These are phyloP conservation scores for Sarcodon sp. DNA, from an alignment of 768 basidiomycete species.

Conservation along the genomic window DNA sequence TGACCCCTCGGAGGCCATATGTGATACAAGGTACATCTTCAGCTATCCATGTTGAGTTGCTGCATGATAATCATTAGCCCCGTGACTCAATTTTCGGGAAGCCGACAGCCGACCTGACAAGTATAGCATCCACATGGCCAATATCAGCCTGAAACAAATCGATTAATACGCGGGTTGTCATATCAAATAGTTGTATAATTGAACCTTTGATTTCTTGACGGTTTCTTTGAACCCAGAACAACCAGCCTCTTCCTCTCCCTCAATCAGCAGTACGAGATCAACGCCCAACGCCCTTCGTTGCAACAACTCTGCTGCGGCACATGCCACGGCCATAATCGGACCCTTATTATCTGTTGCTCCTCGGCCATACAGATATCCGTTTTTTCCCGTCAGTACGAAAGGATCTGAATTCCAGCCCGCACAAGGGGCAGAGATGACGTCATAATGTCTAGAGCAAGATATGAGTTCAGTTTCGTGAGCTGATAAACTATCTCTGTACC, in stretches of 20 bases:
- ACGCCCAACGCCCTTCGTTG: conserved; percentile 61
- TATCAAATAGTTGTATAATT: conserved; percentile 1
- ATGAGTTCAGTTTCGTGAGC: background rate
- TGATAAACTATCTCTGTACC: conserved; percentile 28
- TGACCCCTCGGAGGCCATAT: conserved; percentile 88
- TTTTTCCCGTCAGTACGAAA: conserved; percentile 67
- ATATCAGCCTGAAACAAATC: conserved; percentile 46
- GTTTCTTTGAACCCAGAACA: conserved; percentile 77
- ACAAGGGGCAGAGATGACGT: conserved; percentile 76
- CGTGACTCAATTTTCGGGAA: background rate
- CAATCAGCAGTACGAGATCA: conserved; percentile 84
- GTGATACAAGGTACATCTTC: conserved; percentile 89
- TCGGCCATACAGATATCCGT: conserved; percentile 85
- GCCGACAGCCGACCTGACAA: conserved; percentile 49
- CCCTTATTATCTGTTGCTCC: conserved; percentile 95
- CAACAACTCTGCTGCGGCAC: conserved; percentile 76
- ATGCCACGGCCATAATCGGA: conserved; percentile 83
- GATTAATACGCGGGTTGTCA: background rate
- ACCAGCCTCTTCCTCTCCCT: conserved; percentile 96
- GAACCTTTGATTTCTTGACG: conserved; percentile 63
- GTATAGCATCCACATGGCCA: conserved; percentile 78
- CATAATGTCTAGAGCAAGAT: conserved; percentile 68
- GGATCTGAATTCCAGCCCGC: conserved; percentile 78
- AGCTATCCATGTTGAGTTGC: conserved; percentile 96
- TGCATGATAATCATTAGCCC: conserved; percentile 12